Conservation (phyloP, 306 rosid genomes). For the Dicorynia guianensis region DNA sequence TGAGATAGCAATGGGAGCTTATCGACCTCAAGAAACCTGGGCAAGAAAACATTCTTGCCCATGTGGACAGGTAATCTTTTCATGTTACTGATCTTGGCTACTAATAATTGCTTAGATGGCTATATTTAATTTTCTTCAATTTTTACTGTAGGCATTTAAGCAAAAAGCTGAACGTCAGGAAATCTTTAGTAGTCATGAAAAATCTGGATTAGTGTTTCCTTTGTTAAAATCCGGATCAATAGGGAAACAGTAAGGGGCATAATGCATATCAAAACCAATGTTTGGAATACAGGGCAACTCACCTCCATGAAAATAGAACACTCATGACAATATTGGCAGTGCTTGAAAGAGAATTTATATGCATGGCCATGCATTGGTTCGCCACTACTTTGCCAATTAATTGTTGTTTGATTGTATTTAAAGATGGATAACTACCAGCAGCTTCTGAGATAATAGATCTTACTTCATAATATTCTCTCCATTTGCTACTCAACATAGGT, state of each 20-base stretch:
- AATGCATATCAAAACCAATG: constrained; percentile 8
- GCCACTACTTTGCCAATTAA: not conserved
- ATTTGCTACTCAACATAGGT: not conserved
- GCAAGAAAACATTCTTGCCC: constrained; percentile 70
- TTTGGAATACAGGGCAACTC: not conserved
- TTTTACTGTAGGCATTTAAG: constrained; percentile 13
- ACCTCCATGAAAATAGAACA: no score
- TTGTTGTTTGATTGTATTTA: not conserved
- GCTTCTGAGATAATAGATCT: not conserved
- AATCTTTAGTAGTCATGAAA: not conserved
- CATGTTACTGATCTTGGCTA: not conserved
- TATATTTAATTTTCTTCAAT: constrained; percentile 4
- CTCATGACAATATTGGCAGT: no score
- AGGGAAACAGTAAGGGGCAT: not conserved
- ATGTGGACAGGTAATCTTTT: constrained; percentile 71
- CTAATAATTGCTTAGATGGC: constrained; percentile 26
- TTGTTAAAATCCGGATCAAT: not conserved
- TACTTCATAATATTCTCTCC: not conserved
- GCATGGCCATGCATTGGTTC: not conserved
- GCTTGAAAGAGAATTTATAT: no score
- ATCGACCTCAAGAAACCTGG: constrained; percentile 87
- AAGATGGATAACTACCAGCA: not conserved
- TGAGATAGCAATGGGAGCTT: constrained; percentile 99
- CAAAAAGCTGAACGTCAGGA: not conserved
- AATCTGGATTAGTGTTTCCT: not conserved